Conservation (phyloP, 2,329 filamentous ascomycete species). For the Claviceps spartinae region DNA sequence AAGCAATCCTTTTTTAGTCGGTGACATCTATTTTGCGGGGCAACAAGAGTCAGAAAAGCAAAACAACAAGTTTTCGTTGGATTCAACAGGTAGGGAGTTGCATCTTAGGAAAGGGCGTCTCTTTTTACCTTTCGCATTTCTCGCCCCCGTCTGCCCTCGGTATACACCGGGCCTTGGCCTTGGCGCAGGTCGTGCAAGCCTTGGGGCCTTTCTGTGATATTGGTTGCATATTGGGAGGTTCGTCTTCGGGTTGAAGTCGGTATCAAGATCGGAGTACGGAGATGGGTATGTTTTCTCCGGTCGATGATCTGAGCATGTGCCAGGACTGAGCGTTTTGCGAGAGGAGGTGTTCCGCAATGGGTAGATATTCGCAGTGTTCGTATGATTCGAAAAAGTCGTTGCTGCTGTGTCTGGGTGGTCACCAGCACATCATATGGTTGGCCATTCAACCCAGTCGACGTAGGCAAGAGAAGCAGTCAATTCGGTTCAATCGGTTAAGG, state of each 20-base stretch:
- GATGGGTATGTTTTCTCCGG: too few relatives aligned
- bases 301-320: too few relatives aligned
- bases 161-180: slow-evolving; percentile 37
- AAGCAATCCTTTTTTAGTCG: slow-evolving; percentile 34
- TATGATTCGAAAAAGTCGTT: background rate
- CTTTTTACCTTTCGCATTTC: slow-evolving; percentile 32
- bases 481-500: background rate
- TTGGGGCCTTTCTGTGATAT: slow-evolving; percentile 28
- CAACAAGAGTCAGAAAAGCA: background rate
- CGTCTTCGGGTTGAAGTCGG: background rate
- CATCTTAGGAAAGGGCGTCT: too few relatives aligned
- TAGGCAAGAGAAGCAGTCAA: background rate
- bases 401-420: background rate
- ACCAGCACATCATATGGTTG: background rate
- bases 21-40: slow-evolving; percentile 25
- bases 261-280: too few relatives aligned
- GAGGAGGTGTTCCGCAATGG: too few relatives aligned
- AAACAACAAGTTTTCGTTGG: too few relatives aligned
- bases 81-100: too few relatives aligned
- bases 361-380: background rate
- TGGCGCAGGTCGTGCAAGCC: slow-evolving; percentile 37
- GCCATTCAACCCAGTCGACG: background rate
- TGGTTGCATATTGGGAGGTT: slow-evolving; percentile 10
- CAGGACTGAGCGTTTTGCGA: too few relatives aligned
- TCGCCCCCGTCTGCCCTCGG: slow-evolving; percentile 24